Evolutionary conservation across 306 rosid species (phyloP), one percentile per base, ranked within the genome.

Genomic region (Begonia peltatifolia): DNA sequence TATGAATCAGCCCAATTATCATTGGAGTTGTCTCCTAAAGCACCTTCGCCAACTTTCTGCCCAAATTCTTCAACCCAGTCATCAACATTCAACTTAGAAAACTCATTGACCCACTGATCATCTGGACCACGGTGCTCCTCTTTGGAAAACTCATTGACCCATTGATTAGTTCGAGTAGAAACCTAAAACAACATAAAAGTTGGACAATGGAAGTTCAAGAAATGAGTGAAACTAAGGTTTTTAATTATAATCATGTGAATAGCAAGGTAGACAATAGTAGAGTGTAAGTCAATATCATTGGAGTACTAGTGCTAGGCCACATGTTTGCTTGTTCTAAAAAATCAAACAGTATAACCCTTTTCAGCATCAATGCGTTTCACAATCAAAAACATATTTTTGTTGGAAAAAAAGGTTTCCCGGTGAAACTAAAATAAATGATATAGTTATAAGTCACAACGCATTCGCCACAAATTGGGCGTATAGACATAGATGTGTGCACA

Each of bases 11-110:
- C 96, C 99, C 99, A 92, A 46, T 52, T 67, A 63, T 92, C 88
- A 17, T 85, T 53, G 58, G 80, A 63, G 54, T 63, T 60, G 23
- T 82, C 84, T 35, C 79, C 93, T 9, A 72, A 64, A 60, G 71
- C 77, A 66, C 85, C 93, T 64, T 82, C 82, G 57, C 81, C 95
- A 60, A 86, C 50, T 72, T 83, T 92, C 69, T 68, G 80, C 41
- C 80, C 93, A 70, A 83, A 92, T 65, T 92, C 96, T 18, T 92
- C 99, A 9, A 64, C 99, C 99, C 99, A 92, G 61, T 83, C 96
- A 60, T 80, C 54, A 9, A 92, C 76, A 42, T 81, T 72, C 81
- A 92, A 71, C 68, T 86, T 92, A 55, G 99, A 86, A 71, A 92
- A 92, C 55, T 92, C 94, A 68, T 79, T 63, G 46, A 83, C 82